A percentile compares a stretch with the other conserved stretches of the same genome.
Evolutionary conservation across 1,139 yeast genomes (phyloP).

Genomic region (Hyphopichia fennica): DNA sequence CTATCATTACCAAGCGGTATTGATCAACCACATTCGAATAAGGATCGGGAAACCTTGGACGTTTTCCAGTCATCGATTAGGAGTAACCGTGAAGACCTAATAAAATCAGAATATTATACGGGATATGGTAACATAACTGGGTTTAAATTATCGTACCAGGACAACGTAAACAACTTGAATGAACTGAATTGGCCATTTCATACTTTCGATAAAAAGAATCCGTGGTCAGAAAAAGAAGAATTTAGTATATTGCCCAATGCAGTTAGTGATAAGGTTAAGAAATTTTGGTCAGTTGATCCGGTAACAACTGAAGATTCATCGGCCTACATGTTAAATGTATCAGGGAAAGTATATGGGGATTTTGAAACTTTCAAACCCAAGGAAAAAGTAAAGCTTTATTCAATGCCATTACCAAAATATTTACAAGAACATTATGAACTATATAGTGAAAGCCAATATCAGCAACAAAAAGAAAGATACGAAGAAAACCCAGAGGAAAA

Average conservation of each 20-base stretch:
- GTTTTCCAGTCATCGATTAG: conserved; percentile 32
- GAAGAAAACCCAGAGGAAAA: conserved; percentile 28
- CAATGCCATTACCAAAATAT: conserved; percentile 43
- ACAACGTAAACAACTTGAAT: conserved; percentile 44
- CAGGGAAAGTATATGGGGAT: conserved; percentile 50
- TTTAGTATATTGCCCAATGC: conserved; percentile 62
- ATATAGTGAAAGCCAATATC: conserved; percentile 23
- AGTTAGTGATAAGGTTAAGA: conserved; percentile 46
- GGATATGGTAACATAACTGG: conserved; percentile 82
- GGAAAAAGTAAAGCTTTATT: conserved; percentile 13
- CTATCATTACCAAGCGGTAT: conserved; percentile 29
- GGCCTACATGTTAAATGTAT: conserved; percentile 49
- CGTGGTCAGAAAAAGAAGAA: conserved; percentile 56
- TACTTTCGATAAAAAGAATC: conserved; percentile 32
- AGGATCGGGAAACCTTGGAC: conserved; percentile 27
- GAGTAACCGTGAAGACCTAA: conserved; percentile 30
- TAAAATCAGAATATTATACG: conserved; percentile 39
- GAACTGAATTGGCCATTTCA: conserved; percentile 60
- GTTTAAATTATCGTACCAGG: conserved; percentile 59
- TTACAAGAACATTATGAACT: conserved; percentile 34
- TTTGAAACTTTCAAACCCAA: conserved; percentile 25
- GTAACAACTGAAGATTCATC: conserved; percentile 16
- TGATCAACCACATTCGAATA: conserved; percentile 31
- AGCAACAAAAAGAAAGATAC: conserved; percentile 23
- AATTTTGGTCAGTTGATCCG: conserved; percentile 47